phyloP scores from a whole-genome alignment of 495 filamentous ascomycete genomes.

The Peziza echinospora region DNA sequence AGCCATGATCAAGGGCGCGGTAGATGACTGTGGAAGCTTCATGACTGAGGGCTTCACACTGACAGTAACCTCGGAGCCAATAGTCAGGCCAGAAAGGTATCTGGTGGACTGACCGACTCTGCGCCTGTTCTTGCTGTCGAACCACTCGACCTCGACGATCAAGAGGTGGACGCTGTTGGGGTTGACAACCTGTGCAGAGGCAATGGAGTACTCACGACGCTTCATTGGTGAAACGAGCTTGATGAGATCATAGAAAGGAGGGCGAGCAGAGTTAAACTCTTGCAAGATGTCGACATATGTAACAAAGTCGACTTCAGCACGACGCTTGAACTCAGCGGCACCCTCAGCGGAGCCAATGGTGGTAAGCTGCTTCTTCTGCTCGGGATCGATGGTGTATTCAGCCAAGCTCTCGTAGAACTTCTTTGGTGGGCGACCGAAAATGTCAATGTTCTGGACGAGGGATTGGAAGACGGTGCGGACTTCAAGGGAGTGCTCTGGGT shows the following conservation, averaged over 20 bases:
- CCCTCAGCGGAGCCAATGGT: slow-evolving; percentile 64
- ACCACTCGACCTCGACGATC: slow-evolving; percentile 95
- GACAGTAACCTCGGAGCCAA: slow-evolving; percentile 61
- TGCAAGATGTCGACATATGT: slow-evolving; percentile 81
- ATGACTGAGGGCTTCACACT: slow-evolving; percentile 94
- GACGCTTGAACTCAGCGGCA: slow-evolving; percentile 81
- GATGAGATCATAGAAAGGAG: slow-evolving; percentile 72
- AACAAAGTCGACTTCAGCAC: slow-evolving; percentile 77
- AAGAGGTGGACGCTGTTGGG: slow-evolving; percentile 75
- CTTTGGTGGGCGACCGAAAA: slow-evolving; percentile 91
- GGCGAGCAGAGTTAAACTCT: slow-evolving; percentile 74
- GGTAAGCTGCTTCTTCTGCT: slow-evolving; percentile 58
- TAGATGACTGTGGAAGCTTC: slow-evolving; percentile 70
- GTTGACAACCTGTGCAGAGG: slow-evolving; percentile 79
- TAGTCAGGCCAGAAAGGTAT: slow-evolving; percentile 52
- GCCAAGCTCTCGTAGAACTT: slow-evolving; percentile 86
- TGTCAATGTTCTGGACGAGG: slow-evolving; percentile 81
- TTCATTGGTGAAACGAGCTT: slow-evolving; percentile 80
- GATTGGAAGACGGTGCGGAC: slow-evolving; percentile 86
- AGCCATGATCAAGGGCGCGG: slow-evolving; percentile 91
- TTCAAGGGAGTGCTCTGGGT: slow-evolving; percentile 44
- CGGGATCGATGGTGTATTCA: slow-evolving; percentile 61
- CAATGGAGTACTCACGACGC: slow-evolving; percentile 93
- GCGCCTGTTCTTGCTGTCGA: slow-evolving; percentile 65
- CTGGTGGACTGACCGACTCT: slow-evolving; percentile 83